A percentile compares a stretch with the other conserved stretches of the same genome.
These are phyloP conservation scores for Amylocarpus encephaloides DNA, from an alignment of 2,329 filamentous ascomycete species.

Conservation along the genomic window DNA sequence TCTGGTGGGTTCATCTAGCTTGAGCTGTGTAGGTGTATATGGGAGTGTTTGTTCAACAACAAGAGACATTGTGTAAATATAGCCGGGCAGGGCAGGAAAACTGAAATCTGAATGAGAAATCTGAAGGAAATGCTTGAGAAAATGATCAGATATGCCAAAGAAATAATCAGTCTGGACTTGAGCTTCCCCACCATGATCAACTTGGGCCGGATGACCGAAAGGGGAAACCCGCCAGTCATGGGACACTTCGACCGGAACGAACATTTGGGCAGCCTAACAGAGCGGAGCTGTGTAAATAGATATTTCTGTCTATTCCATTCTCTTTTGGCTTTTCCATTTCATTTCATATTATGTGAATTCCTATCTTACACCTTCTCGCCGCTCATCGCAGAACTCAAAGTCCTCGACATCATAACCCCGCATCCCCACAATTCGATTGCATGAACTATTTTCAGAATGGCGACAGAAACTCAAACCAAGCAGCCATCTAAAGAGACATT, in stretches of 20 bases:
- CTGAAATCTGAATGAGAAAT: too few species aligned
- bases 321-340: too few species aligned
- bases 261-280: too few species aligned
- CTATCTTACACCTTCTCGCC: too few species aligned
- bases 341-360: too few species aligned
- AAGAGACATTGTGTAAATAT: conserved; percentile 18
- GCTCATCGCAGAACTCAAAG: too few species aligned
- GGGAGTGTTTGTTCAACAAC: conserved; percentile 24
- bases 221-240: background rate
- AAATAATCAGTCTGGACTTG: background rate
- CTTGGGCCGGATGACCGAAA: background rate
- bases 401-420: conserved; percentile 4
- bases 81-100: background rate
- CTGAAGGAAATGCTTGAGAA: too few species aligned
- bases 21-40: conserved; percentile 16
- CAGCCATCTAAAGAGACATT: conserved; percentile 21
- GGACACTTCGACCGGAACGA: background rate
- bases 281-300: too few species aligned
- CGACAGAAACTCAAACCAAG: conserved; percentile 18
- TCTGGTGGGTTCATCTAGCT: conserved; percentile 17
- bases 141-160: too few species aligned
- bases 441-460: conserved; percentile 4
- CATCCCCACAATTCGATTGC: conserved; percentile 12
- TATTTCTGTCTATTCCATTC: too few species aligned
- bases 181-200: conserved; percentile 4